Conservation (phyloP, 257 asterid genomes). For the Ocimum tenuiflorum region DNA sequence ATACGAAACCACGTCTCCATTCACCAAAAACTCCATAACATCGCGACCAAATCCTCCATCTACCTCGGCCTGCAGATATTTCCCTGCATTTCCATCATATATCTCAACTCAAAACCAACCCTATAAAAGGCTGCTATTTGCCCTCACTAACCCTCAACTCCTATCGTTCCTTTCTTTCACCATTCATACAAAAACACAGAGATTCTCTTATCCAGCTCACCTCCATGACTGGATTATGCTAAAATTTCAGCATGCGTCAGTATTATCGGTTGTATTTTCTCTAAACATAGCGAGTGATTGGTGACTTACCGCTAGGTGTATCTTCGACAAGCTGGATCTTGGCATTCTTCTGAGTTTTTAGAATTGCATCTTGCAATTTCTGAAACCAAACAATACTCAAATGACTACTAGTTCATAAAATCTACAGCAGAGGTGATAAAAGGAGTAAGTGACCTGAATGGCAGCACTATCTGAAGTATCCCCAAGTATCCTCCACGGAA, state of each 20-base stretch:
- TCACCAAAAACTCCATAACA: conserved; percentile 67
- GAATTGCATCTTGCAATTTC: conserved; percentile 65
- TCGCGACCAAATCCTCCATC: conserved; percentile 93
- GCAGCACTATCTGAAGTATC: conserved; percentile 41
- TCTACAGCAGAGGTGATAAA: neutral
- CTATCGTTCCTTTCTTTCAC: too few relatives aligned
- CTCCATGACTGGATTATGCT: neutral
- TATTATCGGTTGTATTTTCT: too few relatives aligned
- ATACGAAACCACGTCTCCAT: conserved; percentile 58
- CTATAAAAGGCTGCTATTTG: neutral
- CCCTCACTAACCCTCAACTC: neutral
- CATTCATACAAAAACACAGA: neutral
- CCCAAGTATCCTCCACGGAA: conserved; percentile 64
- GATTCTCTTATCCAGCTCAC: neutral
- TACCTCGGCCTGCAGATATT: conserved; percentile 74
- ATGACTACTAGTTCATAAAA: neutral
- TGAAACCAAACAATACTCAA: conserved; percentile 21
- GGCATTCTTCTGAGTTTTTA: conserved; percentile 73
- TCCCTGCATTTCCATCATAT: conserved; percentile 35
- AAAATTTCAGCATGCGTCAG: neutral
- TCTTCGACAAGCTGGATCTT: conserved; percentile 62
- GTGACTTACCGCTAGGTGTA: conserved; percentile 42
- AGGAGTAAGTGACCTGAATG: conserved; percentile 34
- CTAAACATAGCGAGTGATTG: neutral
- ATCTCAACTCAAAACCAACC: neutral